These are phyloP conservation scores for Agaricus sinodeliciosus DNA, from an alignment of 768 basidiomycete species.

Conservation along the genomic window DNA sequence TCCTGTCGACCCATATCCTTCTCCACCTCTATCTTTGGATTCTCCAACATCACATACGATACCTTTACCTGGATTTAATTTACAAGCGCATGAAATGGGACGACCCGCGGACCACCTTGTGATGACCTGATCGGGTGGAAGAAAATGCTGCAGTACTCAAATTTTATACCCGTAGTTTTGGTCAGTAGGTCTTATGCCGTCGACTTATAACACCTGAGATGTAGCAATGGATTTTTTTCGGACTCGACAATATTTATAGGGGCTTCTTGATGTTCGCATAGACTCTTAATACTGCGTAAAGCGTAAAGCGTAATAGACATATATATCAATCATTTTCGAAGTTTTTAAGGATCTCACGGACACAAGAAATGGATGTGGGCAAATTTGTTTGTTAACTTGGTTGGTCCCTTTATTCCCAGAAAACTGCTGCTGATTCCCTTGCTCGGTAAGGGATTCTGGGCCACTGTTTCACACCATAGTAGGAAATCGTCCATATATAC, in stretches of 20 bases:
- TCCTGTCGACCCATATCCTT: slow-evolving; percentile 41
- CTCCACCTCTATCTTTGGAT: slow-evolving; percentile 35
- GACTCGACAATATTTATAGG: neutral
- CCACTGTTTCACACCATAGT: no score
- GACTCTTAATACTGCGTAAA: no score
- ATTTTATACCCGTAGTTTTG: neutral
- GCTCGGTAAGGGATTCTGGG: no score
- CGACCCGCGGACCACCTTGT: neutral
- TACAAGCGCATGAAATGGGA: slow-evolving; percentile 5
- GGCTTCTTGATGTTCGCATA: neutral
- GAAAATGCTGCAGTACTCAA: neutral
- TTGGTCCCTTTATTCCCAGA: no score
- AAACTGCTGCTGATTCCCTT: no score
- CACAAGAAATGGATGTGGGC: no score
- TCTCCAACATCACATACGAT: slow-evolving; percentile 26
- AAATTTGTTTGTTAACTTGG: no score
- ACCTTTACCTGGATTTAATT: slow-evolving; percentile 14
- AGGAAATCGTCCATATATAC: no score
- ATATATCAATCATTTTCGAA: no score
- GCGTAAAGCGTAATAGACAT: no score
- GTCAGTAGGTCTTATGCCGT: neutral
- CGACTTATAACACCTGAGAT: slow-evolving; percentile 3
- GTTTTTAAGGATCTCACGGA: neutral
- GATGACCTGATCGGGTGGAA: neutral
- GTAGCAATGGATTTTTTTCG: neutral